A percentile compares a stretch with the other conserved stretches of the same genome.
Evolutionary conservation across 2,329 filamentous ascomycete genomes (phyloP).

Genomic region (Mollisiaceae sp.): DNA sequence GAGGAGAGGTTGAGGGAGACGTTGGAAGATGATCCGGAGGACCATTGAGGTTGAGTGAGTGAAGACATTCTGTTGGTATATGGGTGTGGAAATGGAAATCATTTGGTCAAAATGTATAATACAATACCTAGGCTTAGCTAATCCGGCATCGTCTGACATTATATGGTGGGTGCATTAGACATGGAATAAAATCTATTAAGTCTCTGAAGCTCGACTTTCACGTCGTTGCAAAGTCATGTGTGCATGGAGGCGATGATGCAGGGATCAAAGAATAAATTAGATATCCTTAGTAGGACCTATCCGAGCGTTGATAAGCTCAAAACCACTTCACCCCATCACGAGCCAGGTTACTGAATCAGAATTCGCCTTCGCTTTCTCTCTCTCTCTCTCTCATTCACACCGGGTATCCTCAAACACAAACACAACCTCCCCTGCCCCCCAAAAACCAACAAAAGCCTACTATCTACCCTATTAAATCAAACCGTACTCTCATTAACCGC

Average conservation of each 20-base stretch:
- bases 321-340: neutral
- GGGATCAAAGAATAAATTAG: neutral
- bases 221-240: neutral
- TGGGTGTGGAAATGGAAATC: neutral
- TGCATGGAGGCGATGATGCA: neutral
- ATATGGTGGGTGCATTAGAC: neutral
- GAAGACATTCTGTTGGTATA: neutral
- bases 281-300: neutral
- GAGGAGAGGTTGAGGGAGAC: conserved; percentile 30
- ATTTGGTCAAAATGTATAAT: neutral
- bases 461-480: neutral
- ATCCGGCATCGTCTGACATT: neutral
- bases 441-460: neutral
- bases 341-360: no score
- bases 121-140: neutral
- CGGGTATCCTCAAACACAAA: neutral
- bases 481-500: conserved; percentile 9
- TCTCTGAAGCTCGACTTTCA: neutral
- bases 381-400: neutral
- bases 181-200: neutral
- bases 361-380: no score
- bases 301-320: neutral
- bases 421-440: neutral
- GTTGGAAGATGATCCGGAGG: conserved; percentile 24
- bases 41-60: conserved; percentile 14